Evolutionary conservation across 2,329 filamentous ascomycete genomes (phyloP).

Genomic region (Aureobasidium namibiae): DNA sequence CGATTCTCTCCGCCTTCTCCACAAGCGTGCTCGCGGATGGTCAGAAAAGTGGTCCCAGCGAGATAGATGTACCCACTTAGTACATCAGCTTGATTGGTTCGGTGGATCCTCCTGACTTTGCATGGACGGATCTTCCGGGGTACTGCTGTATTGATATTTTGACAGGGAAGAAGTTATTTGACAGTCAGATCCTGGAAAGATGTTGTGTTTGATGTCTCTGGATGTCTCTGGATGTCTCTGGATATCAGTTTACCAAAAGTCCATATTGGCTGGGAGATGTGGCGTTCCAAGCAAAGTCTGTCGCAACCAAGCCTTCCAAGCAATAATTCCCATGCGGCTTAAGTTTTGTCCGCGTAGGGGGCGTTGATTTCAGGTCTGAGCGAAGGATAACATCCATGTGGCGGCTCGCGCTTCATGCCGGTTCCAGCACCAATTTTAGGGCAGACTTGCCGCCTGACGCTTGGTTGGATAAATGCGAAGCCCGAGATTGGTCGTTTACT

Average conservation of each 20-base stretch:
- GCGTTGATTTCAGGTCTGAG: not conserved
- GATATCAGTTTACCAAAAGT: not conserved
- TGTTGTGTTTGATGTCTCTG: not conserved
- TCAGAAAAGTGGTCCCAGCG: not conserved
- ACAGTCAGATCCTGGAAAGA: not conserved
- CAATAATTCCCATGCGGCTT: not conserved
- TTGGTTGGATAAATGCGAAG: not conserved
- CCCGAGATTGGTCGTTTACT: not conserved
- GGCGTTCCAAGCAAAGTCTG: not conserved
- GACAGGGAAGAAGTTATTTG: not conserved
- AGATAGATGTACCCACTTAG: slow-evolving; percentile 1
- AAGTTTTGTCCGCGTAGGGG: not conserved
- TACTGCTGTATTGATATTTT: not conserved
- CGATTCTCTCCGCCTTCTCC: slow-evolving; percentile 7
- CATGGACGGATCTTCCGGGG: not conserved
- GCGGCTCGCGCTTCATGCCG: not conserved
- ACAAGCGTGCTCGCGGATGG: not conserved
- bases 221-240: no score
- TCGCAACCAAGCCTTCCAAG: not conserved
- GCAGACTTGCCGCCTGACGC: not conserved
- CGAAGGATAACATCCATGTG: not conserved
- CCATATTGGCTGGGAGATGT: not conserved
- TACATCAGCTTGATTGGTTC: not conserved
- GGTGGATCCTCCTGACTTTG: not conserved
- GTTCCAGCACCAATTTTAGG: not conserved